phyloP scores from a whole-genome alignment of 192 early-diverging fungal species.

The Coemansia sp. region DNA sequence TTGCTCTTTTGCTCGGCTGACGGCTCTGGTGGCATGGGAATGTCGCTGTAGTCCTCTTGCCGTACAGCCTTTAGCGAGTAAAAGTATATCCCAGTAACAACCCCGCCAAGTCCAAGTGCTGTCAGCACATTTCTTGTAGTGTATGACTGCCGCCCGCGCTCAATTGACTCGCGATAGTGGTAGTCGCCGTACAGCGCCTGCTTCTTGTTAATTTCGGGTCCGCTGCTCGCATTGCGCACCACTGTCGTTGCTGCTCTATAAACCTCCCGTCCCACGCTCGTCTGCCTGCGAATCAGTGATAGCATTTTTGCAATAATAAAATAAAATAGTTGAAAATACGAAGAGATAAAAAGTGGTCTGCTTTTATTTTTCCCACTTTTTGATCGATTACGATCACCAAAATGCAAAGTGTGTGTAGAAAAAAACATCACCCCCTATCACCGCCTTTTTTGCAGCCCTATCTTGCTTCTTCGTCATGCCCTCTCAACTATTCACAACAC shows the following conservation, averaged over 20 bases:
- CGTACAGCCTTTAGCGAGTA: constrained; percentile 75
- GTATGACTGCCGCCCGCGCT: constrained; percentile 50
- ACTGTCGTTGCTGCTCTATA: not conserved
- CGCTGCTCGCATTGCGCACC: constrained; percentile 5
- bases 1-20: constrained; percentile 34
- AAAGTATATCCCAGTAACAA: constrained; percentile 52
- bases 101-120: constrained; percentile 27
- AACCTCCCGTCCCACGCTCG: not conserved
- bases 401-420: not conserved
- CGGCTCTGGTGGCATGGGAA: constrained; percentile 64
- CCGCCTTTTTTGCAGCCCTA: not conserved
- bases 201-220: not conserved
- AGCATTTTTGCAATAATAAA: not conserved
- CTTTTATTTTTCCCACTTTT: not conserved
- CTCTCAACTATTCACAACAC: not conserved
- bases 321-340: not conserved
- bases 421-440: too few species aligned
- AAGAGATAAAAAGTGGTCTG: not conserved
- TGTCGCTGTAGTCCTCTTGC: constrained; percentile 80
- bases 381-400: not conserved
- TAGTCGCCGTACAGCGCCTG: constrained; percentile 38
- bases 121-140: constrained; percentile 28
- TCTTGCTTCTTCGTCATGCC: not conserved
- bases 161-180: constrained; percentile 48
- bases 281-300: constrained; percentile 10